Evolutionary conservation across 1,284 basidiomycete species (phyloP).

Genomic region (Ceratobasidium sp.): DNA sequence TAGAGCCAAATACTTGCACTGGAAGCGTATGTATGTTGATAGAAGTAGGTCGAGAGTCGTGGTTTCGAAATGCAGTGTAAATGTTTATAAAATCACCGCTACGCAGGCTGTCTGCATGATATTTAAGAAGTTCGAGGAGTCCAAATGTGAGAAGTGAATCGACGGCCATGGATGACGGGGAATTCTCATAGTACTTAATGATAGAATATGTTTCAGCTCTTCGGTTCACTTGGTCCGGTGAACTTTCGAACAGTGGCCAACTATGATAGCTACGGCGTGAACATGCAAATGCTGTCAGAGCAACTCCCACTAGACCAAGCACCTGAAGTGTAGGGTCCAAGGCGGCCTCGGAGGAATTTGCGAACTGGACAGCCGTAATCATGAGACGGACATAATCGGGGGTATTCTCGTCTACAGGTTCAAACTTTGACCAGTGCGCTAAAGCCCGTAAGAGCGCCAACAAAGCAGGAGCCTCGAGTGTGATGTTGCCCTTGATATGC

Average conservation of each 20-base stretch:
- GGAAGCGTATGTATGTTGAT: not conserved
- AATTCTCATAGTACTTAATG: not conserved
- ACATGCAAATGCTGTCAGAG: not conserved
- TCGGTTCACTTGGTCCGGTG: not conserved
- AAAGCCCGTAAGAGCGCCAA: not conserved
- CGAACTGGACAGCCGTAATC: not conserved
- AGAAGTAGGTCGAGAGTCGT: not conserved
- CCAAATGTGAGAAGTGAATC: slow-evolving; percentile 7
- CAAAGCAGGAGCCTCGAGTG: not conserved
- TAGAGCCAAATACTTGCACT: not conserved
- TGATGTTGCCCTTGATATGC: not conserved
- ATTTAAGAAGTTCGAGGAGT: not conserved
- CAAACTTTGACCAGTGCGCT: not conserved
- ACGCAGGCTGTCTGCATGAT: not conserved
- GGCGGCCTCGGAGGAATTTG: too few relatives aligned
- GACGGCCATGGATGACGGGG: not conserved
- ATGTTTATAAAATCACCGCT: not conserved
- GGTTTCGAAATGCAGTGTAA: not conserved
- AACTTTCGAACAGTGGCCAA: not conserved
- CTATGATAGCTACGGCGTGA: not conserved
- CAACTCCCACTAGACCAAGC: not conserved
- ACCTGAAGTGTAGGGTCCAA: not conserved
- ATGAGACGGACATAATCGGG: not conserved
- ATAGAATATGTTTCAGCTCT: not conserved
- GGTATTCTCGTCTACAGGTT: not conserved